Evolutionary conservation across 2,329 filamentous ascomycete genomes (phyloP), one percentile per base, ranked within the genome.

Genomic region (Corinectria fuckeliana): DNA sequence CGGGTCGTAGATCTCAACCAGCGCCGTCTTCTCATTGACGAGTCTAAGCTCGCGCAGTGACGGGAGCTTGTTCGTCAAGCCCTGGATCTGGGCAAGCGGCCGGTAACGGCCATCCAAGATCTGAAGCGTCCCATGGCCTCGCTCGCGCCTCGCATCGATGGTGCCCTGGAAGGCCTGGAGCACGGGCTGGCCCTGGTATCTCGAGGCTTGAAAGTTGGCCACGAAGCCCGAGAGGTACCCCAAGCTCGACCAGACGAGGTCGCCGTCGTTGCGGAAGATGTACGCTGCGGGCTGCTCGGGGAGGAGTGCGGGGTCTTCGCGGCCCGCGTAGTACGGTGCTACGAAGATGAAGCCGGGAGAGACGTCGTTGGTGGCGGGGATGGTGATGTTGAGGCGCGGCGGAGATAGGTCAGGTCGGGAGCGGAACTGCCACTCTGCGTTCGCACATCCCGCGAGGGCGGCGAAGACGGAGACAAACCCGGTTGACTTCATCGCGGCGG

Each of bases 221-320:
- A 79, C 72, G 78, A 81, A 84, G 61, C 81, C 81, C 6, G 77
- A 78, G 61, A 79, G 82, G 64, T 81, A 81, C 3, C 77, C 79
- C 50, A 82, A 81, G 2, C 84, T 82, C 1, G 83, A 86, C 84
- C 84, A 86, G 20, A 87, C 75, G 0, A 86, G 75, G 50, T 85
- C 83, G 0, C 84, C 83, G 25, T 82, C 71, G 63, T 83, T 78
- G 14, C 78, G 77, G 60, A 84, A 80, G 62, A 86, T 86, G 69
- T 86, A 86, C 0, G 82, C 79, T 0, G 75, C 82, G 0, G 82
- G 76, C 67, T 86, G 83, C 20, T 77, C 75, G 2, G 83, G 82
- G 0, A 78, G 79, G 54, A 77, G 71, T 36, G 69, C 71, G 11
- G 41, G n/a, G 50, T 70, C 73, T 30, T 72, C 71, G 30, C 67